Evolutionary conservation across 495 filamentous ascomycete species (phyloP), one percentile per base, ranked within the genome.

Genomic region (Penicillium odoratum): DNA sequence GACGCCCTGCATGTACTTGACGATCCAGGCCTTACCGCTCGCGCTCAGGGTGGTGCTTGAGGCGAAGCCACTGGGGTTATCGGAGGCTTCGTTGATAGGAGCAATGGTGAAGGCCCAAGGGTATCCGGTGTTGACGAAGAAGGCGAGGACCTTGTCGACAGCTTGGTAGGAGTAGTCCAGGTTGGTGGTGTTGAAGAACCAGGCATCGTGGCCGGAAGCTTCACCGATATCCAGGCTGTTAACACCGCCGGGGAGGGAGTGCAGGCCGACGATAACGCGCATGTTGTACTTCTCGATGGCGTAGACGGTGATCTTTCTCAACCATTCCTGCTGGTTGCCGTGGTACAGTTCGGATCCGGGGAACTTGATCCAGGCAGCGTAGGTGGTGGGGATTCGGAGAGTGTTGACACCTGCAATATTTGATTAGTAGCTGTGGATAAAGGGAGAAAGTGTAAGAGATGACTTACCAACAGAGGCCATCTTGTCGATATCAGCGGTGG

Each of bases 281-380:
- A 69, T 71, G 28, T 48, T 60, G 46, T 71, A 64, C 16, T 59
- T 60, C 26, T 54, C 31, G 44, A 71, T 67, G 13, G 69, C 66
- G 48, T 69, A 65, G 11, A 53, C 48, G n/a, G 69, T 54, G 29
- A 71, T 67, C 26, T 62, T 44, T 26, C 57, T 53, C 31, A 71
- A 47, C 46, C 66, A 66, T n/a, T 48, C 44, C 21, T 57, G 49
- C 49, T 69, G 64, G 43, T 67, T 64, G 4, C 66, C 69, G 3
- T 62, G 60, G 43, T 71, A 67, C 18, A 71, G 69, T 11, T 65
- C 53, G n/a, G 66, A 71, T 9, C 69, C 66, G 0, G 66, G 66
- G 13, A 64, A 49, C 11, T 66, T 54, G 56, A 67, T 56, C 66
- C 66, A 60, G 7, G 58, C 58, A n/a, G 53, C 53, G 34, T 60